phyloP scores from a whole-genome alignment of 2,329 filamentous ascomycete species.

The Cordyceps farinosa region DNA sequence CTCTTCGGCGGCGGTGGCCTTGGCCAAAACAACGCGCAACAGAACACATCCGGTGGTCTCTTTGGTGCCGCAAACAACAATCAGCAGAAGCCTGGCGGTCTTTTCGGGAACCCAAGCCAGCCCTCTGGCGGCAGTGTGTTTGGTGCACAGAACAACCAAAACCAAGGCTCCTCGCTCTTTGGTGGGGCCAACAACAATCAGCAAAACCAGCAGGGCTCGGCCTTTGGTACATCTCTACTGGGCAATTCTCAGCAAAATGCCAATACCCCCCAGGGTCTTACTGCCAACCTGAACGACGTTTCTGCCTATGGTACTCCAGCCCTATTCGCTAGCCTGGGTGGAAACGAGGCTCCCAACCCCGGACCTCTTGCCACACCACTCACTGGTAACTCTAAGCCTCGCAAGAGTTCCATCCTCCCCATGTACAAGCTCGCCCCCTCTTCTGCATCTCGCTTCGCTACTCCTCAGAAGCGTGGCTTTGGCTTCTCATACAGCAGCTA shows the following conservation, averaged over 20 bases:
- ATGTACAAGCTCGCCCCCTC: constrained; percentile 84
- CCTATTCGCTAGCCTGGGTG: constrained; percentile 72
- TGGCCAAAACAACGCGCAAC: constrained; percentile 32
- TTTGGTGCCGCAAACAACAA: constrained; percentile 45
- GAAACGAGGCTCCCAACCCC: constrained; percentile 63
- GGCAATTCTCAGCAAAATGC: constrained; percentile 48
- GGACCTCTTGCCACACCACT: constrained; percentile 91
- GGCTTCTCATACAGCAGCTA: constrained; percentile 94
- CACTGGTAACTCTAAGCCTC: constrained; percentile 68
- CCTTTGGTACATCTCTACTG: constrained; percentile 54
- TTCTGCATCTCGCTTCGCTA: constrained; percentile 74
- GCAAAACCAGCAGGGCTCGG: constrained; percentile 46
- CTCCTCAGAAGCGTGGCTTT: constrained; percentile 81
- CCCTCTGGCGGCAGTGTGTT: constrained; percentile 52
- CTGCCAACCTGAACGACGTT: constrained; percentile 75
- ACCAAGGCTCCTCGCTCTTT: constrained; percentile 43
- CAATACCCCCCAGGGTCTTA: constrained; percentile 61
- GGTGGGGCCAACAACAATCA: constrained; percentile 43
- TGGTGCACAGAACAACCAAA: constrained; percentile 45
- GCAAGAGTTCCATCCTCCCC: constrained; percentile 75
- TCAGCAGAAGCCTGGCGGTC: constrained; percentile 41
- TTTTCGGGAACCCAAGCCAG: constrained; percentile 51
- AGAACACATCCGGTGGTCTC: constrained; percentile 42
- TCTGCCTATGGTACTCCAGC: constrained; percentile 88
- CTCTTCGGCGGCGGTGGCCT: constrained; percentile 43